Evolutionary conservation across 2,329 filamentous ascomycete species (phyloP), one percentile per base, ranked within the genome.

Genomic region (Polychaeton citri): DNA sequence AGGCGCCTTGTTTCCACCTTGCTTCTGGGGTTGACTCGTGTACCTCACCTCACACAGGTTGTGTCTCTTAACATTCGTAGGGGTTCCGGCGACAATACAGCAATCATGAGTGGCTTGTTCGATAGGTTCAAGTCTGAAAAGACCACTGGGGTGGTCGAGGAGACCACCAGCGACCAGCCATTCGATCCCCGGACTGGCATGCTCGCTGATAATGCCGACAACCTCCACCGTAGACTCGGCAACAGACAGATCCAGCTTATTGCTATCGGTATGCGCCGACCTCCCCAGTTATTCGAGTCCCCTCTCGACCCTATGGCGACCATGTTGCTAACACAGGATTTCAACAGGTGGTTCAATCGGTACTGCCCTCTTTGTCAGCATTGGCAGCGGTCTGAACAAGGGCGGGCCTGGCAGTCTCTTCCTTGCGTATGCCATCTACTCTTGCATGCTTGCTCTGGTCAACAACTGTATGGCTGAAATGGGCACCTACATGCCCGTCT

Each of bases 401-500:
- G 68, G 63, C 31, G 68, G 69, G 13, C 67, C 69, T 7, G 64
- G 57, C 32, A 69, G 64, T 38, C 57, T 79, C 28, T 63, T 81
- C 41, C 51, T 80, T 38, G 74, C 71, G 24, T 80, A 72, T 50
- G 61, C 63, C 21, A 43, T 74, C 30, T 76, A 79, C 51, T 63
- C 62, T 24, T 52, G 61, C 47, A 49, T 78, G 36, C 63, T 79
- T 40, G 74, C 62, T 17, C 59, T 76, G 32, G 70, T 79, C 50
- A 79, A 78, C 64, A 79, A 78, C 50, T 68, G 66, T 42, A 63
- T 78, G 40, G 75, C 76, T 6, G 76, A 80, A 53, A 79, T 80
- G 75, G 68, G 63, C 19, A 64, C 66, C 24, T 70, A 69, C 42
- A 74, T 76, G 64, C 76, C 76, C 17, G 66, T 80, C 32, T 68